A percentile compares a stretch with the other conserved stretches of the same genome.
Conservation (phyloP, 495 filamentous ascomycete genomes). For the Aspergillus ellipticus region DNA sequence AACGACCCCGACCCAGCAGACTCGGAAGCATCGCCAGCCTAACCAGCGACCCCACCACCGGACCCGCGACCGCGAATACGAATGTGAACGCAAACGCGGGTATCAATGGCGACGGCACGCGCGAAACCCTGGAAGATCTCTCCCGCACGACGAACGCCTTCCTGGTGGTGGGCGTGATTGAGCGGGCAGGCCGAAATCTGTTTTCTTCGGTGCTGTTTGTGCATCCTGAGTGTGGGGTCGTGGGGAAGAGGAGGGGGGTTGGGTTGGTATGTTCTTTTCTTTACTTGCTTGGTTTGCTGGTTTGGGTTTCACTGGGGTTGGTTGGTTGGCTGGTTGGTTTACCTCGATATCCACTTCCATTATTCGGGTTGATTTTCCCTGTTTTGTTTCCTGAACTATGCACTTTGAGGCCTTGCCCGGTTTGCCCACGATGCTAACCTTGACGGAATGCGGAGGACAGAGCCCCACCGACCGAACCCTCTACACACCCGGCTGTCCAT, state of each 20-base stretch:
- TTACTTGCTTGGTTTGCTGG: no score
- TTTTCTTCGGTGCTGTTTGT: neutral
- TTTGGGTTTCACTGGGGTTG: no score
- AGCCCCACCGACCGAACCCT: neutral
- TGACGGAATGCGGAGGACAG: neutral
- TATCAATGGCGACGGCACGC: neutral
- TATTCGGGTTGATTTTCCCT: no score
- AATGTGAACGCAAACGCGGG: neutral
- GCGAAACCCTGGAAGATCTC: neutral
- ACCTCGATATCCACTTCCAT: no score
- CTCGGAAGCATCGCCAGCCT: no score
- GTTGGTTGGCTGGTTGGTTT: no score
- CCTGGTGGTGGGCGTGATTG: neutral
- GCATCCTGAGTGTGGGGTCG: neutral
- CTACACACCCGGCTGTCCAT: neutral
- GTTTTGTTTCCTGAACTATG: no score
- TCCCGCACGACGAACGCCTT: neutral
- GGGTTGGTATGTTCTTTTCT: conserved; percentile 7
- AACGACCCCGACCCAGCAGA: no score
- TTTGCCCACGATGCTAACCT: no score
- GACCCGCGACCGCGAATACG: no score
- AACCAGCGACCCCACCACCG: no score
- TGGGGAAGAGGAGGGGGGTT: neutral
- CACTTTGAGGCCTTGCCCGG: no score
- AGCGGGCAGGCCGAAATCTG: neutral